phyloP scores from a whole-genome alignment of 768 basidiomycete species.

The Sarcodon aspratus region DNA sequence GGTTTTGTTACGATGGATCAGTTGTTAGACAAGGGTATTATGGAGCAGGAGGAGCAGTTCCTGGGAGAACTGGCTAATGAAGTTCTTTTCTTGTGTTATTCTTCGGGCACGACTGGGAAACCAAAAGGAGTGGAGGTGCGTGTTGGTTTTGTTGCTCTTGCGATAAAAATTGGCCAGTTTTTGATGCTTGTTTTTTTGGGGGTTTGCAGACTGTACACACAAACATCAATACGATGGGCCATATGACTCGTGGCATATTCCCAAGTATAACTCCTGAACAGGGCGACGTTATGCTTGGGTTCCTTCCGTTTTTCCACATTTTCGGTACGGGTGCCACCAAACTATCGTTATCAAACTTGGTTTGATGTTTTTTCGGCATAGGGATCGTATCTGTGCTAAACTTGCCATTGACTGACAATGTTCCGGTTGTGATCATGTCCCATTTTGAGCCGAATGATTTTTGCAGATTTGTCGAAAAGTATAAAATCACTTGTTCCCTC shows the following conservation, averaged over 20 bases:
- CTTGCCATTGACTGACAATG: slow-evolving; percentile 39
- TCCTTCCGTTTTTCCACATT: slow-evolving; percentile 51
- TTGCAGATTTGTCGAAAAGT: slow-evolving; percentile 52
- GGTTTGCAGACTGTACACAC: slow-evolving; percentile 46
- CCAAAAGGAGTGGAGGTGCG: slow-evolving; percentile 56
- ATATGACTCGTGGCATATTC: too few species aligned
- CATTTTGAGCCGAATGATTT: slow-evolving; percentile 65
- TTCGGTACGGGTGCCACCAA: slow-evolving; percentile 31
- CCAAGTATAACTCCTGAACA: too few species aligned
- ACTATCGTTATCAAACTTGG: too few species aligned
- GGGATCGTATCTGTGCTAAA: too few species aligned
- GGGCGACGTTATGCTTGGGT: slow-evolving; percentile 51
- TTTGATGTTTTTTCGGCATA: too few species aligned
- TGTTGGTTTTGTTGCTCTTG: neutral
- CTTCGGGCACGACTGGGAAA: slow-evolving; percentile 62
- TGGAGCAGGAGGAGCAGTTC: slow-evolving; percentile 43
- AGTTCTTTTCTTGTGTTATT: slow-evolving; percentile 56
- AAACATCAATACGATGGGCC: too few species aligned
- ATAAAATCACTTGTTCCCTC: slow-evolving; percentile 44
- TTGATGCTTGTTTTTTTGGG: too few species aligned
- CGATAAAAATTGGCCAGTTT: too few species aligned
- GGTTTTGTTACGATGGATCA: slow-evolving; percentile 31
- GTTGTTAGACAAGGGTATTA: slow-evolving; percentile 35
- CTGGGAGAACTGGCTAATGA: slow-evolving; percentile 40
- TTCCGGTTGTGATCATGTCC: slow-evolving; percentile 44